These are phyloP conservation scores for Backusella parvicylindrica DNA, from an alignment of 192 early-diverging fungal species.

Conservation along the genomic window DNA sequence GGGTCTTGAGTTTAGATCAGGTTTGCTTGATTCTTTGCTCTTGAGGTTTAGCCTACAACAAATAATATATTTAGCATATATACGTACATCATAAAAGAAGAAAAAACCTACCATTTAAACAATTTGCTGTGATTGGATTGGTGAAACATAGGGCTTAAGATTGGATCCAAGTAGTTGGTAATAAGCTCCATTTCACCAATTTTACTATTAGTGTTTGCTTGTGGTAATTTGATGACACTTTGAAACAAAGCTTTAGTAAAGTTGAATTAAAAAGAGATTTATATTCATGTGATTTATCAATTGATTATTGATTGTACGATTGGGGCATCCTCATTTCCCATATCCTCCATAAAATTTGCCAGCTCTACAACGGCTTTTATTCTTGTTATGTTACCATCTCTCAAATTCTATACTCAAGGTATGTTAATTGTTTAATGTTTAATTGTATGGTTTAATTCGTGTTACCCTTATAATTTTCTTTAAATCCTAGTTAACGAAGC, in stretches of 20 bases:
- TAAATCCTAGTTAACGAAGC: neutral
- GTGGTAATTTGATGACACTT: neutral
- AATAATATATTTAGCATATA: neutral
- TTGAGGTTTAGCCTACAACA: no score
- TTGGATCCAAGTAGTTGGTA: no score
- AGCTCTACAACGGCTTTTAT: neutral
- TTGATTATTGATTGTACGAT: neutral
- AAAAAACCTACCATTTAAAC: neutral
- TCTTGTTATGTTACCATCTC: neutral
- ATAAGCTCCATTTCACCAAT: no score
- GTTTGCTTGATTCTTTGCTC: no score
- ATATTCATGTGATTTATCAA: neutral
- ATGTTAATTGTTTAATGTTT: neutral
- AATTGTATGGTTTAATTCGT: neutral
- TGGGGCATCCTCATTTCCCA: neutral
- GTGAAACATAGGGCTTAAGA: neutral
- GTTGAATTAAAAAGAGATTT: no score
- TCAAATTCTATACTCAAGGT: neutral
- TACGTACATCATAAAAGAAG: neutral
- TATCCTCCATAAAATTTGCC: neutral
- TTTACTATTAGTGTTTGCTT: no score
- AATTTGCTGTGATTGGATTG: neutral
- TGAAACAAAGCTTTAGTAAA: neutral
- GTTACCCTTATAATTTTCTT: neutral
- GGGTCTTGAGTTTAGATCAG: no score